Base-by-base conservation (phyloP, 169 alveolate genomes). In the Eimeria praecox region DNA sequence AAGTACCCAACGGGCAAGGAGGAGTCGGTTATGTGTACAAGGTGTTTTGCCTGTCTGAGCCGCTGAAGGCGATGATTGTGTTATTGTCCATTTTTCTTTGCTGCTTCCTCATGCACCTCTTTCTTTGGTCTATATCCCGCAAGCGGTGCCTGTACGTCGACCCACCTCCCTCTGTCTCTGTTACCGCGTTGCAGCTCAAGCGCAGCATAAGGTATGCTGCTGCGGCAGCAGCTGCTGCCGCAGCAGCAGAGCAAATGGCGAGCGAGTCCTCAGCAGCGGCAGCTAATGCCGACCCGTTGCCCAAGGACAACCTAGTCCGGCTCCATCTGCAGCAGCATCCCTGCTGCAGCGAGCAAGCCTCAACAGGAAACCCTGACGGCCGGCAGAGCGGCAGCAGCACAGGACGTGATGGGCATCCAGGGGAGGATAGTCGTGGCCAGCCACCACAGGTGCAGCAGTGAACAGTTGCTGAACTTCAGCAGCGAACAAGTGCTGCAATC, bases 101-200 rank as follows among this genome's bases (percentile, higher is more conserved):
- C 83, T 73, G 66, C n/a, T 69, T 82, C 30, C 52, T 92, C 2
- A 54, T 92, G 71, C 56, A 69, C 18, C 33, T 92, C 1, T 40
- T 52, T 4, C 83, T 77, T 3, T 92, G 83, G 83, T 62, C 87
- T 38, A 40, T 59, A 9, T 64, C 92, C 1, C 64, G 95, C 40
- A 64, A 80, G 56, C 40, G 95, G 3, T 80, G 82, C 56, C 87
- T 92, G 52, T 44, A 66, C n/a, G 92, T 80, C 14, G 95, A 92
- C 86, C 95, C 95, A 3, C 95, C 95, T 20, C 92, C 95, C 42
- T 56, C 92, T 22, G 95, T 92, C 8, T 49, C 95, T 8, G 92
- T 92, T 18, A 56, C 95, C 27, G 95, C 95, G 75, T 42, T 66
- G 38, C 86, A 73, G 64, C 71, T 73, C 52, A 46, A 54, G 56